Evolutionary conservation across 495 filamentous ascomycete genomes (phyloP).

Genomic region (Bacidia rubella): DNA sequence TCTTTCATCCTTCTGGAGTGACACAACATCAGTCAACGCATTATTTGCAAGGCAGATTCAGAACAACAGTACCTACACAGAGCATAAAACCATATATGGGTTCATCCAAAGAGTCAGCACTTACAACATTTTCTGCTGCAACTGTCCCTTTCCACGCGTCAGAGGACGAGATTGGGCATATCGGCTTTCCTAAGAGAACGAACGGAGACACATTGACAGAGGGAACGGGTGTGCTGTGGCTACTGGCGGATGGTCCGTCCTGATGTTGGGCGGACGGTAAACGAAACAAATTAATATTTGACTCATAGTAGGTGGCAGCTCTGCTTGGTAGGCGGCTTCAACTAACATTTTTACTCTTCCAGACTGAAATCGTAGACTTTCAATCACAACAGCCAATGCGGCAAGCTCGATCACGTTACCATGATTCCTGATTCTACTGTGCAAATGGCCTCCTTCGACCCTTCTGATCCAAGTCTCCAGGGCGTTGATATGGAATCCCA

Average conservation of each 20-base stretch:
- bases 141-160: not conserved
- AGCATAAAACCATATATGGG: conserved; percentile 22
- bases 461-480: not conserved
- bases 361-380: not conserved
- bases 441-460: not conserved
- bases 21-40: no score
- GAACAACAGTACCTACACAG: no score
- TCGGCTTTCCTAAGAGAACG: not conserved
- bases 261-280: conserved; percentile 48
- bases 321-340: not conserved
- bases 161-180: no score
- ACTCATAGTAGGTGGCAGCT: not conserved
- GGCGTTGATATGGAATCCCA: no score
- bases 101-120: conserved; percentile 6
- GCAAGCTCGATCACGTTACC: not conserved
- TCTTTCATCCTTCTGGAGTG: no score
- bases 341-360: no score
- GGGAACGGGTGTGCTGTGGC: conserved; percentile 28
- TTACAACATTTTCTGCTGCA: not conserved
- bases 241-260: conserved; percentile 45
- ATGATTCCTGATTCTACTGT: not conserved
- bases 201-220: not conserved
- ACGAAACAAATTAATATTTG: conserved; percentile 3
- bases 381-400: not conserved
- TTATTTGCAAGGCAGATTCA: no score